These are phyloP conservation scores for Eucommia ulmoides DNA, from an alignment of 257 asterid genomes.

Conservation along the genomic window DNA sequence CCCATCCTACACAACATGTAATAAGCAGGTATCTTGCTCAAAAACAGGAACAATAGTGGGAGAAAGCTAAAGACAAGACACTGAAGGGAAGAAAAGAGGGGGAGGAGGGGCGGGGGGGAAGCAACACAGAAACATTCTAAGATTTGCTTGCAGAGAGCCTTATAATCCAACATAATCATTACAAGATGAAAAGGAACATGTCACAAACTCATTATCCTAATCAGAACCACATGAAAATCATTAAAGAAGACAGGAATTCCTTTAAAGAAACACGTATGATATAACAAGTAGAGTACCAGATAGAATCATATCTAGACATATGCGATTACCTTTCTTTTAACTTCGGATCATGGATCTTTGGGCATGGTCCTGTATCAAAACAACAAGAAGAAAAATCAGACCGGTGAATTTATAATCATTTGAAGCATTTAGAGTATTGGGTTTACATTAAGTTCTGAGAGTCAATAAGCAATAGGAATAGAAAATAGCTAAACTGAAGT, in stretches of 20 bases:
- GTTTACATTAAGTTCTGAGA: too few species aligned
- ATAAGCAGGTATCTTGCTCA: not conserved
- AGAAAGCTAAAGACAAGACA: not conserved
- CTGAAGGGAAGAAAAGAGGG: not conserved
- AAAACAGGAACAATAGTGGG: not conserved
- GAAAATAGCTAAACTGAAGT: too few species aligned
- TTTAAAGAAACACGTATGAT: too few species aligned
- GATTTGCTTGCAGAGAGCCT: too few species aligned
- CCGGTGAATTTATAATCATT: too few species aligned
- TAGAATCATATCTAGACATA: too few species aligned
- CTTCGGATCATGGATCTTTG: constrained; percentile 85
- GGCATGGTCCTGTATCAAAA: constrained; percentile 62
- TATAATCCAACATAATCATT: not conserved
- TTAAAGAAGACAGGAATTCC: not conserved
- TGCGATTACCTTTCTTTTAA: constrained; percentile 75
- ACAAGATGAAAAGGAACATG: not conserved
- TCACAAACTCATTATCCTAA: not conserved
- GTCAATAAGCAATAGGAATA: too few species aligned
- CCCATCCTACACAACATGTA: not conserved
- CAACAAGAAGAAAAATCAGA: too few species aligned
- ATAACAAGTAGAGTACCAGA: too few species aligned
- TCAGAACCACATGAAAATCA: not conserved
- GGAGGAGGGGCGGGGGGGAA: too few species aligned
- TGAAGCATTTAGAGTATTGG: too few species aligned
- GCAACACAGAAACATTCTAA: too few species aligned